Conservation (phyloP, 2,329 filamentous ascomycete species). For the Alternaria sp. region DNA sequence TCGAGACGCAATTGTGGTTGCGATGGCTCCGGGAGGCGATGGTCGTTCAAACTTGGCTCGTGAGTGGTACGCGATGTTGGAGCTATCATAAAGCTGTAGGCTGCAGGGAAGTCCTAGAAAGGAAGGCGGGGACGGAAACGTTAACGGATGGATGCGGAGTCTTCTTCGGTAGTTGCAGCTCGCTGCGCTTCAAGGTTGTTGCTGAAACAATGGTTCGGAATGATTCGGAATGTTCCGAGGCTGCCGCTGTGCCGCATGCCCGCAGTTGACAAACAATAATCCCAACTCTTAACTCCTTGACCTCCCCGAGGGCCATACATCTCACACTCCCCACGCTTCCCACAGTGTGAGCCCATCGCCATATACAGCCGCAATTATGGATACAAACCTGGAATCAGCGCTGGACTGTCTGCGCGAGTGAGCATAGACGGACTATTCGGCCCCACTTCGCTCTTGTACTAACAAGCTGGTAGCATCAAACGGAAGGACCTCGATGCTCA, state of each 20-base stretch:
- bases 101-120: not conserved
- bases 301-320: not conserved
- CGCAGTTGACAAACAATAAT: not conserved
- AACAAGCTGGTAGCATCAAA: not conserved
- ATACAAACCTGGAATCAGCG: not conserved
- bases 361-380: not conserved
- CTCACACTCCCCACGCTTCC: not conserved
- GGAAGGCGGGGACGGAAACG: not conserved
- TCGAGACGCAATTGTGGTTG: not conserved
- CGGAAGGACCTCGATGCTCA: not conserved
- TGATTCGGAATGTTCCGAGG: not conserved
- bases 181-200: not conserved
- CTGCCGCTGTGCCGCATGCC: not conserved
- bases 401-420: not conserved
- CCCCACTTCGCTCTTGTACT: not conserved
- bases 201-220: not conserved
- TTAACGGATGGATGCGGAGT: not conserved
- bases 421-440: not conserved
- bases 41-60: not conserved
- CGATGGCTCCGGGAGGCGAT: not conserved
- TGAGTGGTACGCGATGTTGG: not conserved
- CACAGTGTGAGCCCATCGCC: not conserved
- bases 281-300: not conserved
- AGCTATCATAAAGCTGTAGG: not conserved
- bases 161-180: not conserved